phyloP scores from a whole-genome alignment of 2,329 filamentous ascomycete genomes.

The Eutypella sp. region DNA sequence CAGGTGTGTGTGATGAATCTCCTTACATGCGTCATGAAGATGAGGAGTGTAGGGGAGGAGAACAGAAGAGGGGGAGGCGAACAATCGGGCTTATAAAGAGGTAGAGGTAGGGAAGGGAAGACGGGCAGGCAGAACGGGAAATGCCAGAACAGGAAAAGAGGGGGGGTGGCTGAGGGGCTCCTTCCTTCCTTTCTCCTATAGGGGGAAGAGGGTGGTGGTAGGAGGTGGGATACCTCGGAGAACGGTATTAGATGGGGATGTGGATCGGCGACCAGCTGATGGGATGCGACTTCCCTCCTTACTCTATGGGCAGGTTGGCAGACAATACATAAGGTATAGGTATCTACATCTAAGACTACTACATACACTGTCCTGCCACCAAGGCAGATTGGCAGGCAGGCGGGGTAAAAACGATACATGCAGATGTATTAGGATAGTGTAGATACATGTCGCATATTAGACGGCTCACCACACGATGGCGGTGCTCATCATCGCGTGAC shows the following conservation, averaged over 20 bases:
- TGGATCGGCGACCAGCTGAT: constrained; percentile 25
- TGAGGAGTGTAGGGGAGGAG: constrained; percentile 6
- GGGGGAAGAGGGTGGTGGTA: no score
- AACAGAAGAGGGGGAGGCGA: constrained; percentile 15
- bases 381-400: constrained; percentile 14
- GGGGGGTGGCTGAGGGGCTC: no score
- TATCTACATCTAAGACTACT: no score
- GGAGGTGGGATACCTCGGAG: no score
- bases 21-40: constrained; percentile 9
- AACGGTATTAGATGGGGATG: no score
- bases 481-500: constrained; percentile 24
- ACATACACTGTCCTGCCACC: constrained; percentile 6
- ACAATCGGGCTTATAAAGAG: constrained; percentile 12
- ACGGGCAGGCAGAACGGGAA: background rate
- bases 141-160: no score
- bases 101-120: constrained; percentile 10
- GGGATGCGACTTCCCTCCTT: no score
- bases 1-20: background rate
- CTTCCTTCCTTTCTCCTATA: no score
- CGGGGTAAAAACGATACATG: constrained; percentile 12
- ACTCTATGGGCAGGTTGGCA: no score
- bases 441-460: background rate
- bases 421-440: no score
- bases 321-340: no score
- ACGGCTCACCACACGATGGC: constrained; percentile 11